These are phyloP conservation scores for Dactylellina drechsleri DNA, from an alignment of 2,329 filamentous ascomycete species.

Conservation along the genomic window DNA sequence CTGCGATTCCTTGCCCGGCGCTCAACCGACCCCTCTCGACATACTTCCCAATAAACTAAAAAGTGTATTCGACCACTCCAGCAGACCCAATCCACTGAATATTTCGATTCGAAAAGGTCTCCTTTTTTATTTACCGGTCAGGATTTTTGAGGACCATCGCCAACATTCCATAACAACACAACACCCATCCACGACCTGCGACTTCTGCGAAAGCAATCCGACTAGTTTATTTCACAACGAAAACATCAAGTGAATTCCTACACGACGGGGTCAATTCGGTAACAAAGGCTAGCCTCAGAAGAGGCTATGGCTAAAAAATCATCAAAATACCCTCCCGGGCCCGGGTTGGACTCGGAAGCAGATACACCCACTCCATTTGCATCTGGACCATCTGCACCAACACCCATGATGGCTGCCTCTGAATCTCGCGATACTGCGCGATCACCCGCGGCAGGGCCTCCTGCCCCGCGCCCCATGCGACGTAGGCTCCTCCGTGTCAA, in stretches of 20 bases:
- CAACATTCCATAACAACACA: slow-evolving; percentile 33
- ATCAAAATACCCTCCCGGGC: slow-evolving; percentile 32
- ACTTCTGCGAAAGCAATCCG: neutral
- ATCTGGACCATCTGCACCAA: slow-evolving; percentile 21
- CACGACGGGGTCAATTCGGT: slow-evolving; percentile 48
- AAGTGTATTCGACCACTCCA: neutral
- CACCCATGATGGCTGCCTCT: slow-evolving; percentile 30
- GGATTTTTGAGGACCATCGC: neutral
- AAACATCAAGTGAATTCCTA: slow-evolving; percentile 14
- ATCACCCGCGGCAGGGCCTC: slow-evolving; percentile 20
- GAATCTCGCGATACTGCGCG: slow-evolving; percentile 34
- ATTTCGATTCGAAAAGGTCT: neutral
- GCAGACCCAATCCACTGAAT: neutral
- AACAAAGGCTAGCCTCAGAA: slow-evolving; percentile 35
- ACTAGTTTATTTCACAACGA: neutral
- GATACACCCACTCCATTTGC: slow-evolving; percentile 22
- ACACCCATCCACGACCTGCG: slow-evolving; percentile 8
- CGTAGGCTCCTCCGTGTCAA: slow-evolving; percentile 16
- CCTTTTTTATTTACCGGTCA: neutral
- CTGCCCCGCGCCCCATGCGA: slow-evolving; percentile 44
- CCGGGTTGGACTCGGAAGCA: slow-evolving; percentile 32
- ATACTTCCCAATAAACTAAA: neutral
- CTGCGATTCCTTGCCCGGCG: slow-evolving; percentile 39
- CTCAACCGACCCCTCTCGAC: neutral
- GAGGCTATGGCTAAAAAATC: slow-evolving; percentile 51